phyloP scores from a whole-genome alignment of 2,329 filamentous ascomycete species.

The Epicoccum nigrum region DNA sequence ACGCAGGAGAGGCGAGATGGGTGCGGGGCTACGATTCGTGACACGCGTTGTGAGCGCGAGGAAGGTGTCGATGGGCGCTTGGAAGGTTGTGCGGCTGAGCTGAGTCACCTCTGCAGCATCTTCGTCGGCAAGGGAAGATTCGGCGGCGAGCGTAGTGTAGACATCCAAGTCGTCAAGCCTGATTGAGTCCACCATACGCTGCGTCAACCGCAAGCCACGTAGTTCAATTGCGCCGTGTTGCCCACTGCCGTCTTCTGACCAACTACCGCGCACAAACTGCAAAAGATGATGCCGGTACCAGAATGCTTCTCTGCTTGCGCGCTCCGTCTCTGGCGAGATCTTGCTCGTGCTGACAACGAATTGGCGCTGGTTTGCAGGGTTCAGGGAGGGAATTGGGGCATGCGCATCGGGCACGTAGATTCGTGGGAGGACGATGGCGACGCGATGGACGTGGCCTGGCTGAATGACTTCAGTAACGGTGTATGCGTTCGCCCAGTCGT shows the following conservation, averaged over 20 bases:
- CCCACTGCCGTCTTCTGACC: constrained; percentile 64
- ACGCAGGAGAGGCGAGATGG: constrained; percentile 74
- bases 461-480: constrained; percentile 56
- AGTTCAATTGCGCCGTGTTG: constrained; percentile 75
- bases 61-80: constrained; percentile 65
- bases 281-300: constrained; percentile 89
- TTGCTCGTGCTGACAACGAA: constrained; percentile 86
- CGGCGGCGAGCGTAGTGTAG: constrained; percentile 54
- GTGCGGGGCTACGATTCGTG: constrained; percentile 72
- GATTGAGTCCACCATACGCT: constrained; percentile 82
- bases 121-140: neutral
- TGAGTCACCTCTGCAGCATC: constrained; percentile 32
- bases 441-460: constrained; percentile 69
- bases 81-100: constrained; percentile 55
- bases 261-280: constrained; percentile 71
- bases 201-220: constrained; percentile 73
- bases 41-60: constrained; percentile 72
- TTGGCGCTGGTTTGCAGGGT: constrained; percentile 83
- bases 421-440: constrained; percentile 77
- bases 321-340: constrained; percentile 79
- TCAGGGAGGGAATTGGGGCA: constrained; percentile 77
- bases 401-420: constrained; percentile 79
- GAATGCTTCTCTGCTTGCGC: constrained; percentile 79
- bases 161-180: constrained; percentile 77
- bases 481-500: constrained; percentile 29